Evolutionary conservation across 2,329 filamentous ascomycete genomes (phyloP).

Genomic region (Penicillium sp.): DNA sequence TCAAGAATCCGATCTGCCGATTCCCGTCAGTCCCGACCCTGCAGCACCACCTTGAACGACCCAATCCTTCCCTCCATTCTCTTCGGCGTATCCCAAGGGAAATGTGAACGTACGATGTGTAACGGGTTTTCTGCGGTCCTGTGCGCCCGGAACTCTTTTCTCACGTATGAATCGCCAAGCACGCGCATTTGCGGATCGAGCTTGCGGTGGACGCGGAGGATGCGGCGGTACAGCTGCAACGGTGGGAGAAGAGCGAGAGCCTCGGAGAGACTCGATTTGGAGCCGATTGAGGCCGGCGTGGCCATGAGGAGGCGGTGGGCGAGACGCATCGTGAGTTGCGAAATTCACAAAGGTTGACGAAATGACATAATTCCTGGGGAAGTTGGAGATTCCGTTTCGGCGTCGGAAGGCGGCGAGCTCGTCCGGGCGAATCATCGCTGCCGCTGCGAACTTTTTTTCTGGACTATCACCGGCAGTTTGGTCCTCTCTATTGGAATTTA

Average conservation of each 20-base stretch:
- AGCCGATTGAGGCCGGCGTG: constrained; percentile 39
- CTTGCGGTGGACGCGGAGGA: constrained; percentile 80
- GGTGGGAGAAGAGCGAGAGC: constrained; percentile 75
- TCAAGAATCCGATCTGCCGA: constrained; percentile 82
- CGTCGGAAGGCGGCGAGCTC: constrained; percentile 23
- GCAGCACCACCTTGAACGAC: not conserved
- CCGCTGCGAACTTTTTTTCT: constrained; percentile 1
- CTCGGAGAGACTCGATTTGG: constrained; percentile 43
- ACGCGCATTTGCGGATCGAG: constrained; percentile 71
- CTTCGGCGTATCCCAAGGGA: not conserved
- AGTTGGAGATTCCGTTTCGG: not conserved
- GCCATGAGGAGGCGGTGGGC: constrained; percentile 41
- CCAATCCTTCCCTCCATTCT: not conserved
- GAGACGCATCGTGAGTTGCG: constrained; percentile 33
- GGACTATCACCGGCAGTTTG: not conserved
- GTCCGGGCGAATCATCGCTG: constrained; percentile 14
- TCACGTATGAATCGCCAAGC: constrained; percentile 89
- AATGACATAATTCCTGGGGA: constrained; percentile 26
- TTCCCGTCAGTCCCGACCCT: constrained; percentile 1
- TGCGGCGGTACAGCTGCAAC: constrained; percentile 81
- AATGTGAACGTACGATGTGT: constrained; percentile 68
- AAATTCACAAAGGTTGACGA: not conserved
- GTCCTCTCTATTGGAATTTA: not conserved
- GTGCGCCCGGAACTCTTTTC: constrained; percentile 86
- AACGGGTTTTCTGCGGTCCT: constrained; percentile 81